Evolutionary conservation across 495 filamentous ascomycete genomes (phyloP), one percentile per base, ranked within the genome.

Genomic region (Rostrohypoxylon terebratum): DNA sequence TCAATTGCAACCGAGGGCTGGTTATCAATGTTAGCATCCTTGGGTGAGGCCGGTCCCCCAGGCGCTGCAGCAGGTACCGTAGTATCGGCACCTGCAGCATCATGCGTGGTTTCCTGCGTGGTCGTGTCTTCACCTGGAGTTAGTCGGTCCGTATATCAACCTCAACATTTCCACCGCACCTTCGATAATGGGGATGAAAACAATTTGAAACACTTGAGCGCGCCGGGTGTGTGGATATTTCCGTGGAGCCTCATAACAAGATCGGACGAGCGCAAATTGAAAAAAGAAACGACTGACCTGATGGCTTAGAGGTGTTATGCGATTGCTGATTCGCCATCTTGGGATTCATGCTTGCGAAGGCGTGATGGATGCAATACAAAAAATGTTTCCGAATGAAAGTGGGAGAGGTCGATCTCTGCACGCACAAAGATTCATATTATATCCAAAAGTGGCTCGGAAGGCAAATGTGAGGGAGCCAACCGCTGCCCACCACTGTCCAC

Each of bases 331-430:
- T 75, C 68, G 72, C 48, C 72, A 71, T 75, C 23, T 64, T 62
- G 51, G 34, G 23, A 61, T 68, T 68, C 18, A 55, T 71, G 67
- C 68, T 60, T 20, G 28, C 36, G 40, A 51, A 55, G 51, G 23
- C 45, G 31, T 44, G 25, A 40, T 13, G 67, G 72, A 36, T 75
- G 40, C 63, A 75, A 75, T 51, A 75, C 72, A 65, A 48, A 68
- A 71, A 50, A 59, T 71, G 72, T 75, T 75, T 75, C 72, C 48
- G 47, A 59, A 70, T 71, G 59, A 65, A 63, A 71, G 68, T 67
- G 59, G 59, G 55, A 67, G 50, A 71, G 63, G 65, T n/a, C 51
- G 72, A 75, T 75, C 72, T 47, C 63, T 71, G 63, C 59, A 71
- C 53, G 38, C 34, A 63, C 34, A 60, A 60, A 63, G 63, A 51